Conservation (phyloP, 1,284 basidiomycete species). For the Ustilago cynodontis region DNA sequence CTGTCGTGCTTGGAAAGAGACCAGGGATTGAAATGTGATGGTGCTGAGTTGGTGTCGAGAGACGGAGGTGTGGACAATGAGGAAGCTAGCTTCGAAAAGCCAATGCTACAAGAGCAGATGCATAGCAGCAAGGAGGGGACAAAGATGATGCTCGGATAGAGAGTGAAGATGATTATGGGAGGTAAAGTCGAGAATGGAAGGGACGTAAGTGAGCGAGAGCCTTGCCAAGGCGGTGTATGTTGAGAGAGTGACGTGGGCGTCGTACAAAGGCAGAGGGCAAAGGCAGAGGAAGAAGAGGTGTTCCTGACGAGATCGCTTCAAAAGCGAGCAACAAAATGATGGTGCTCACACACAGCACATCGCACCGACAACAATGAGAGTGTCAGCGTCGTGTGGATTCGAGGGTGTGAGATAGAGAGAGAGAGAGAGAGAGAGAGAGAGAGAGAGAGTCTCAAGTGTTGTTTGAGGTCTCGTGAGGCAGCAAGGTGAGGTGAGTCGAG, state of each 20-base stretch:
- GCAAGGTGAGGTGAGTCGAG: background rate
- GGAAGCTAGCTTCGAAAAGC: slow-evolving; percentile 27
- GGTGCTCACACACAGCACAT: slow-evolving; percentile 1
- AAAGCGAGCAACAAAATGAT: background rate
- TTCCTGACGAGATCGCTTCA: slow-evolving; percentile 11
- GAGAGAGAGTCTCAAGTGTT: background rate
- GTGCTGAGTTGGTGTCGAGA: background rate
- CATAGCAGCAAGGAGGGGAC: slow-evolving; percentile 29
- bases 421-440: background rate
- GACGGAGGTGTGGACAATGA: slow-evolving; percentile 4
- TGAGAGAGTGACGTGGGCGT: slow-evolving; percentile 1
- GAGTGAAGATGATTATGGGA: background rate
- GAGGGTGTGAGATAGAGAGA: background rate
- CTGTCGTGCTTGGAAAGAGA: background rate
- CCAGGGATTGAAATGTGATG: background rate
- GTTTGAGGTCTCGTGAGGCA: background rate
- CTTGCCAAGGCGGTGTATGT: slow-evolving; percentile 2
- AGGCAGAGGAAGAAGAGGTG: slow-evolving; percentile 5
- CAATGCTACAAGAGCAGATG: slow-evolving; percentile 32
- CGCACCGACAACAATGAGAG: background rate
- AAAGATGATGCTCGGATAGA: background rate
- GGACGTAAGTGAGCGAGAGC: background rate
- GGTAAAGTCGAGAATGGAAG: background rate
- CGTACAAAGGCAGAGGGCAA: slow-evolving; percentile 3
- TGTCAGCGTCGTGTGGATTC: background rate